Percentiles rank a stretch among this genome's conserved stretches.
These are phyloP conservation scores for Bacidia gigantensis DNA, from an alignment of 495 filamentous ascomycete genomes.

Conservation along the genomic window DNA sequence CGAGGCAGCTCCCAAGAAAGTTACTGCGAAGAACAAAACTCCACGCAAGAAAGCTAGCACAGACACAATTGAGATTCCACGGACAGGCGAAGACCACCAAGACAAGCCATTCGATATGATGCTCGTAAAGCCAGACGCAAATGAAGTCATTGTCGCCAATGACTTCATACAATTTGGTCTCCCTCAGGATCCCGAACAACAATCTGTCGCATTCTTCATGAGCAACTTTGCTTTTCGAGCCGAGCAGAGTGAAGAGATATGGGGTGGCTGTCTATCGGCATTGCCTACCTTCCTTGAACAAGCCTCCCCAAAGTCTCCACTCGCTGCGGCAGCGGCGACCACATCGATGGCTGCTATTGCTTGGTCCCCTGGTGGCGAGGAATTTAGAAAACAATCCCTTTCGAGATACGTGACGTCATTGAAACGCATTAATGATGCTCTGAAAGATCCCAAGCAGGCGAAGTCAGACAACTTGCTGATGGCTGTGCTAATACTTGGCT, in stretches of 20 bases:
- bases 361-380: conserved; percentile 1
- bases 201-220: conserved; percentile 3
- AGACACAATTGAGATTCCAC: background rate
- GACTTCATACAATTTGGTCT: conserved; percentile 2
- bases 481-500: conserved; percentile 16
- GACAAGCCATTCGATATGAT: background rate
- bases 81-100: too few relatives aligned
- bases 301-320: background rate
- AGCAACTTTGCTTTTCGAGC: background rate
- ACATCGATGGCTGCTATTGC: conserved; percentile 3
- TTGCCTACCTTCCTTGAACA: background rate
- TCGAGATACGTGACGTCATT: conserved; percentile 16
- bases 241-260: conserved; percentile 1
- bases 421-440: conserved; percentile 14
- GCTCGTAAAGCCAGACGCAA: conserved; percentile 1
- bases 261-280: conserved; percentile 3
- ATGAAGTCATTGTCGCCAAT: background rate
- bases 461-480: conserved; percentile 13
- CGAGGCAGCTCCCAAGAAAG: background rate
- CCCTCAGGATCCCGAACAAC: conserved; percentile 2
- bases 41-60: background rate
- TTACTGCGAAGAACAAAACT: background rate
- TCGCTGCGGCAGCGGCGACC: background rate
- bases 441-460: conserved; percentile 10
- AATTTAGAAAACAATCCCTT: background rate